Base-by-base conservation (phyloP, 106 monocot genomes). In the Triglochin maritima region DNA sequence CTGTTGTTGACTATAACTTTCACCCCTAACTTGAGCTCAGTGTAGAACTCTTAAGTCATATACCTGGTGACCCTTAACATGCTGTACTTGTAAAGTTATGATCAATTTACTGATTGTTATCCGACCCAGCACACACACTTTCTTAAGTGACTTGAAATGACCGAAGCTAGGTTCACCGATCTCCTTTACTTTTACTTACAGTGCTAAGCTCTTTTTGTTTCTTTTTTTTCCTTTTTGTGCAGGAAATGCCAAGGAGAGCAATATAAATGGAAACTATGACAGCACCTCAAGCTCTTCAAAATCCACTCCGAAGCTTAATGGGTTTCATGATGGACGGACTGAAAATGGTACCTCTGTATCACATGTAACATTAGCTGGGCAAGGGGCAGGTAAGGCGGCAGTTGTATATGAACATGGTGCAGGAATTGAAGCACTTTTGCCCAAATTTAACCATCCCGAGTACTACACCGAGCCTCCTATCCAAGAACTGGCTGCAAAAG, bases 401-500 rank as follows among this genome's bases (percentile, higher is more conserved):
- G 74, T 82, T 57, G 77, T 70, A 10, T 74, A 81, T 59, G 81
- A 77, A 51, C 81, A 86, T 48, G 86, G 84, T 56, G 81, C 80
- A 1, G 83, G 74, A 17, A 70, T 87, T 57, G 87, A 94, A 65
- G 76, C 85, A 2, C 70, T 84, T 13, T 68, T 88, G 85, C 96
- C 96, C 6, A 85, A 84, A 76, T 83, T 96, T 44, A 62, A 72
- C n/a, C 81, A 80, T 42, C 65, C 70, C 0, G 87, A 88, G 45
- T 91, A 96, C 64, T 96, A 81, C 71, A 90, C 87, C 0, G 78
- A 80, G 55, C 90, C 96, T 4, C 59, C 71, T 5, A 72, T 96
- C 61, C 79, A 83, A 48, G 96, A 96, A 69, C 78, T 96, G 59
- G 96, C 90, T 12, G 85, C 90, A 9, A 91, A 87, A 56, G 96